Percentiles rank a stretch among this genome's conserved stretches.
These are phyloP conservation scores for Alternaria alternata DNA, from an alignment of 2,329 filamentous ascomycete genomes.

Conservation along the genomic window DNA sequence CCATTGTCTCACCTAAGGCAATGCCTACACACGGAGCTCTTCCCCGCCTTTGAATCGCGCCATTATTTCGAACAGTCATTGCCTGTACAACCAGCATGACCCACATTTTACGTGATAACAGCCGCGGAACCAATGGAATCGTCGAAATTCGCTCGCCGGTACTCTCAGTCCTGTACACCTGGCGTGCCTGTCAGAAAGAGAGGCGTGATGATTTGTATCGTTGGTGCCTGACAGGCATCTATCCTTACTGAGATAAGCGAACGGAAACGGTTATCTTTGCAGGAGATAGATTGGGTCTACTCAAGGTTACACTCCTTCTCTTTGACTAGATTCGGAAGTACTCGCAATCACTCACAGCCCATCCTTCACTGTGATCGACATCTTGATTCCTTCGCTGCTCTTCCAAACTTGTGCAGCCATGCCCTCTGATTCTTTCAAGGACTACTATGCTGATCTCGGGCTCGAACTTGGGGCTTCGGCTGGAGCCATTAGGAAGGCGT, in stretches of 20 bases:
- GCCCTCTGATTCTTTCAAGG: slow-evolving; percentile 55
- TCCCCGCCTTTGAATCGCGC: not conserved
- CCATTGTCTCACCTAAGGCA: not conserved
- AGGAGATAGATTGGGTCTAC: not conserved
- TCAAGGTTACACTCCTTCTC: not conserved
- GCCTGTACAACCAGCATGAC: not conserved
- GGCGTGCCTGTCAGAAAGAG: not conserved
- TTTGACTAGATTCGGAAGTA: not conserved
- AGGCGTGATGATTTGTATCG: not conserved
- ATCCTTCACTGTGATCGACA: not conserved
- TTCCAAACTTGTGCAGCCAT: slow-evolving; percentile 6
- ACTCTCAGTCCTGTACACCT: not conserved
- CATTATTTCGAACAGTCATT: not conserved
- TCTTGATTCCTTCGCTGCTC: not conserved
- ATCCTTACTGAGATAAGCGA: not conserved
- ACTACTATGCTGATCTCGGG: slow-evolving; percentile 86
- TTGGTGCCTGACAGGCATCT: slow-evolving; percentile 4
- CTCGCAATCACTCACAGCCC: not conserved
- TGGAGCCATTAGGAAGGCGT: slow-evolving; percentile 91
- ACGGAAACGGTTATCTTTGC: not conserved
- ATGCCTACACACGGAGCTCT: not conserved
- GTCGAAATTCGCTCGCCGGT: not conserved
- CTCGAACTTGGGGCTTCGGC: slow-evolving; percentile 79
- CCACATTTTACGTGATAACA: not conserved
- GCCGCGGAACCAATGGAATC: not conserved